Conservation (phyloP, 805 yeast genomes). For the Candida hispaniensis region DNA sequence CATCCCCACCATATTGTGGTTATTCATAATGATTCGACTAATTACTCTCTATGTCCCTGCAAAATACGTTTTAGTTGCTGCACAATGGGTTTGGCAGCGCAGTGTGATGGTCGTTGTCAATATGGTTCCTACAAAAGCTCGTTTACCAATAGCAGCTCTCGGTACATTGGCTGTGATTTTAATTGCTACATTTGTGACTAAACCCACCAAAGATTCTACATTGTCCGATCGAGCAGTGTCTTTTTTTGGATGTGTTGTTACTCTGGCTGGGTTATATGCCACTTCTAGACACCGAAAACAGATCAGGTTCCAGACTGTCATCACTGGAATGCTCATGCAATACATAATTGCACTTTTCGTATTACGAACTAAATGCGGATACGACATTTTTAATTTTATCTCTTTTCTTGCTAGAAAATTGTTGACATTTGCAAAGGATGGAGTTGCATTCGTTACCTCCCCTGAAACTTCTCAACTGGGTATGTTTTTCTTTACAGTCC, state of each 20-base stretch:
- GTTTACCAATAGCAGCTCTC: conserved; percentile 37
- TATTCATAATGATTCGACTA: conserved; percentile 40
- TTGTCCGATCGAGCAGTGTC: conserved; percentile 47
- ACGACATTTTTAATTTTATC: conserved; percentile 51
- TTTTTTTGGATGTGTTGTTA: conserved; percentile 43
- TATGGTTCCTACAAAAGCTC: conserved; percentile 34
- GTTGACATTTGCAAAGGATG: conserved; percentile 46
- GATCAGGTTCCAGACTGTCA: conserved; percentile 49
- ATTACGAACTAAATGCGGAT: conserved; percentile 48
- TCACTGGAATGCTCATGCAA: conserved; percentile 50
- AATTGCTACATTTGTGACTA: conserved; percentile 43
- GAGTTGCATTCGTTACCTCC: conserved; percentile 49
- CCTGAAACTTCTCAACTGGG: conserved; percentile 32
- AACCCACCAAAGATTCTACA: conserved; percentile 37
- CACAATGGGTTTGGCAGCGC: conserved; percentile 28
- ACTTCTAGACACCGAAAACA: conserved; percentile 38
- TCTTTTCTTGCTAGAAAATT: conserved; percentile 46
- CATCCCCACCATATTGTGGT: conserved; percentile 46
- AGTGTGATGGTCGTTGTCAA: conserved; percentile 24
- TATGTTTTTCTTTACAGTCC: conserved; percentile 46
- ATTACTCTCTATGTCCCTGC: conserved; percentile 42
- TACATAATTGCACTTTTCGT: conserved; percentile 51
- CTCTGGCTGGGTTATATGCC: conserved; percentile 35
- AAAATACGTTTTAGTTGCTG: conserved; percentile 24
- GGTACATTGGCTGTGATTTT: conserved; percentile 40